Percentiles rank a stretch among this genome's conserved stretches.
These are phyloP conservation scores for Carex cristatella DNA, from an alignment of 176 grass and related monocot genomes.

Conservation along the genomic window DNA sequence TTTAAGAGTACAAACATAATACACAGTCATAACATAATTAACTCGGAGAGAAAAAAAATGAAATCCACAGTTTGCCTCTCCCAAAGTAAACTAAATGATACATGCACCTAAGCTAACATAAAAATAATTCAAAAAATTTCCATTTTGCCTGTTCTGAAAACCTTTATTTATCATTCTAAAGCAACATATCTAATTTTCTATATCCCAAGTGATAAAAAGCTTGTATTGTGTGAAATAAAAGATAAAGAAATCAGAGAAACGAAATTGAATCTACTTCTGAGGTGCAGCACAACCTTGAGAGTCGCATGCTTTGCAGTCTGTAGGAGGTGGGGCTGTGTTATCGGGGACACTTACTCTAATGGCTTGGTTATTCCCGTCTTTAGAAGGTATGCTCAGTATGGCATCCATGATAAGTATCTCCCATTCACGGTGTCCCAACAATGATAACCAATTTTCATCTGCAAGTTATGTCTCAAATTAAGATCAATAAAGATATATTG, in stretches of 20 bases:
- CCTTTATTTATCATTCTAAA: background rate
- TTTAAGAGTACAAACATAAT: background rate
- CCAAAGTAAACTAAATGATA: background rate
- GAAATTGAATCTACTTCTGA: constrained; percentile 12
- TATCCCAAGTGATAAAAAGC: background rate
- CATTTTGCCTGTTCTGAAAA: background rate
- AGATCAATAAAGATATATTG: background rate
- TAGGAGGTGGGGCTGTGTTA: constrained; percentile 25
- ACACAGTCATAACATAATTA: background rate
- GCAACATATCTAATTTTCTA: background rate
- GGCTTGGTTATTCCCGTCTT: constrained; percentile 44
- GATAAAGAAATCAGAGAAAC: background rate
- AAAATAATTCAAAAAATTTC: background rate
- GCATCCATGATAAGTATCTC: constrained; percentile 75
- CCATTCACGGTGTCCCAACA: constrained; percentile 33
- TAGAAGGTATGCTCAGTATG: constrained; percentile 44
- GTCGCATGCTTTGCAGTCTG: constrained; percentile 45
- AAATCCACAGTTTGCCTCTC: background rate
- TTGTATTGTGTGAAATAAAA: background rate
- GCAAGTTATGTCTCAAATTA: background rate
- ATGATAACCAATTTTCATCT: constrained; percentile 61
- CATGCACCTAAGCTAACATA: background rate
- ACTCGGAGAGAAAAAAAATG: background rate
- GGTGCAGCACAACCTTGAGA: constrained; percentile 12
- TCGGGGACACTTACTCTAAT: constrained; percentile 54